Conservation (phyloP, 2,329 filamentous ascomycete genomes). For the Zopfia rhizophila region DNA sequence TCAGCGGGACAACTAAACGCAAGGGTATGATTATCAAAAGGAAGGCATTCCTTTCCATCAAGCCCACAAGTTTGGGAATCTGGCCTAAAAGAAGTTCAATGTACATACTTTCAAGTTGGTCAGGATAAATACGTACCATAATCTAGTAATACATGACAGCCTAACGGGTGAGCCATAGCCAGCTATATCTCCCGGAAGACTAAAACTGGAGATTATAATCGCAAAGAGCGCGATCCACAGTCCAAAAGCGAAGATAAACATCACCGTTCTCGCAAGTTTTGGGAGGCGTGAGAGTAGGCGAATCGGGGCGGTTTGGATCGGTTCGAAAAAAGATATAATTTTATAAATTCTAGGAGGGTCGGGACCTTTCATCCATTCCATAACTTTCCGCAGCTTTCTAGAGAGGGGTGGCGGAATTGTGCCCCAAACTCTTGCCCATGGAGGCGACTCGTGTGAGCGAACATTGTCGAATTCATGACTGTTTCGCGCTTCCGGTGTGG, state of each 20-base stretch:
- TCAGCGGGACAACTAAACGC: slow-evolving; percentile 68
- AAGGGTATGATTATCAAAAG: slow-evolving; percentile 62
- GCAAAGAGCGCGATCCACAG: slow-evolving; percentile 76
- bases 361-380: slow-evolving; percentile 59
- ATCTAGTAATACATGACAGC: slow-evolving; percentile 73
- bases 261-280: slow-evolving; percentile 62
- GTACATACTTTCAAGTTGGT: slow-evolving; percentile 43
- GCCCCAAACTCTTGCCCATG: slow-evolving; percentile 20
- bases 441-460: slow-evolving; percentile 4
- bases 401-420: slow-evolving; percentile 29
- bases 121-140: slow-evolving; percentile 64
- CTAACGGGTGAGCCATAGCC: slow-evolving; percentile 74
- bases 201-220: slow-evolving; percentile 71
- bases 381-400: slow-evolving; percentile 30
- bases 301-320: slow-evolving; percentile 73
- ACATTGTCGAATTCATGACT: slow-evolving; percentile 9
- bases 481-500: slow-evolving; percentile 11
- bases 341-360: slow-evolving; percentile 53
- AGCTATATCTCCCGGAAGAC: slow-evolving; percentile 67
- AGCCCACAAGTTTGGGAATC: slow-evolving; percentile 57
- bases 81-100: slow-evolving; percentile 40
- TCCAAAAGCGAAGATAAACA: slow-evolving; percentile 68
- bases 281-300: slow-evolving; percentile 69
- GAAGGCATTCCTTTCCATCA: slow-evolving; percentile 66
- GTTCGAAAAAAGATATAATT: slow-evolving; percentile 67